phyloP scores from a whole-genome alignment of 495 filamentous ascomycete species.

The Aspergillus mulundensis region DNA sequence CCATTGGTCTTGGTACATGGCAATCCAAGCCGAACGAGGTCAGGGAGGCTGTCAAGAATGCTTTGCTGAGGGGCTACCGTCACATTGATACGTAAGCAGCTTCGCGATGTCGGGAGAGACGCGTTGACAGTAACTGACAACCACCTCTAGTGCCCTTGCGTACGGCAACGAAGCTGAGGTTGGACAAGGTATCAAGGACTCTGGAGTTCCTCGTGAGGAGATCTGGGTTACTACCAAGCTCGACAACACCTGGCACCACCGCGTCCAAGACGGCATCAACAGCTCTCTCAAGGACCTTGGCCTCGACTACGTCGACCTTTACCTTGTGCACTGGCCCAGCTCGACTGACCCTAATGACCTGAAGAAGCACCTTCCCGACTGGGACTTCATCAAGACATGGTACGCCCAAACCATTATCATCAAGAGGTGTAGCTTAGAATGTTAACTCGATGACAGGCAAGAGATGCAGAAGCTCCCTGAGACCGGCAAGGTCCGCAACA shows the following conservation, averaged over 20 bases:
- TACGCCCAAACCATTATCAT: slow-evolving; percentile 15
- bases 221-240: slow-evolving; percentile 90
- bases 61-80: slow-evolving; percentile 67
- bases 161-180: slow-evolving; percentile 86
- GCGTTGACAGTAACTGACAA: not conserved
- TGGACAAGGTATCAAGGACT: slow-evolving; percentile 72
- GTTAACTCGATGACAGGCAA: slow-evolving; percentile 34
- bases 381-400: slow-evolving; percentile 82
- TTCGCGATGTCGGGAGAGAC: not conserved
- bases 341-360: slow-evolving; percentile 55
- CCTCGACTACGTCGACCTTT: slow-evolving; percentile 77
- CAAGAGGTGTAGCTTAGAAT: not conserved
- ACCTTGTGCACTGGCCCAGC: slow-evolving; percentile 82
- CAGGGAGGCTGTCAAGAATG: slow-evolving; percentile 69
- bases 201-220: slow-evolving; percentile 72
- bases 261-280: slow-evolving; percentile 64
- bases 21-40: slow-evolving; percentile 63
- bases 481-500: slow-evolving; percentile 75
- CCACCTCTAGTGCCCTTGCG: slow-evolving; percentile 56
- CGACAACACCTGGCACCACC: slow-evolving; percentile 75
- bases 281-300: slow-evolving; percentile 65
- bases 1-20: slow-evolving; percentile 81
- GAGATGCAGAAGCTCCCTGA: slow-evolving; percentile 77
- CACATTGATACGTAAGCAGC: slow-evolving; percentile 59
- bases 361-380: slow-evolving; percentile 59